Conservation (phyloP, 176 grass and related monocot species). For the Hsuehochloa calcarea region DNA sequence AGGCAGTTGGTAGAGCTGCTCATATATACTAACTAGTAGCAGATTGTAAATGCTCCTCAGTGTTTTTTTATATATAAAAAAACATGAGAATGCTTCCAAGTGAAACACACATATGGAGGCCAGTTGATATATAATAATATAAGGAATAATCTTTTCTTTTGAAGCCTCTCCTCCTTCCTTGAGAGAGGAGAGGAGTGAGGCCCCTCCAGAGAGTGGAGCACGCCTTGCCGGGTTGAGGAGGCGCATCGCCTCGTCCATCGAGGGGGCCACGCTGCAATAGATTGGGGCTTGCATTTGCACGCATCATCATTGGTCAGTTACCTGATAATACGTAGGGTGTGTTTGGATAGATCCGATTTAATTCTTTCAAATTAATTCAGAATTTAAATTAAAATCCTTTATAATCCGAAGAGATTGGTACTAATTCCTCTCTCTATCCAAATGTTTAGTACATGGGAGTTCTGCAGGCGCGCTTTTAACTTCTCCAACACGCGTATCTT, state of each 20-base stretch:
- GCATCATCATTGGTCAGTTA: conserved; percentile 12
- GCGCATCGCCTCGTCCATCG: conserved; percentile 26
- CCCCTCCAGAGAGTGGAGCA: conserved; percentile 8
- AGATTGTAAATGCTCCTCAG: neutral
- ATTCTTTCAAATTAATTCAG: too few species aligned
- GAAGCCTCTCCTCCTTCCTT: neutral
- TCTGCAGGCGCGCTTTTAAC: too few species aligned
- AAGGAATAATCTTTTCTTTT: neutral
- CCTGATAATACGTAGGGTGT: too few species aligned
- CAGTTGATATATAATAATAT: neutral
- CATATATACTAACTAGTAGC: neutral
- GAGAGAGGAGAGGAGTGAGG: neutral
- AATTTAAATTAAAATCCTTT: too few species aligned
- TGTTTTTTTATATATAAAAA: neutral
- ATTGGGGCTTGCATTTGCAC: neutral
- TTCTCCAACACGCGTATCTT: too few species aligned
- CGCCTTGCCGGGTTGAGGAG: conserved; percentile 34
- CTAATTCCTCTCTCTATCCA: too few species aligned
- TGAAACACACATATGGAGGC: conserved; percentile 5
- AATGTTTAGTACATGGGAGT: too few species aligned
- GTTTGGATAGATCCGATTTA: too few species aligned
- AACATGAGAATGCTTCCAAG: neutral
- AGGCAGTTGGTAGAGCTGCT: neutral
- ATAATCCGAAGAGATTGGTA: too few species aligned
- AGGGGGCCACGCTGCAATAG: conserved; percentile 9